A percentile compares a stretch with the other conserved stretches of the same genome.
These are phyloP conservation scores for Hyphochytrium catenoides DNA, from an alignment of 352 stramenopile species.

Conservation along the genomic window DNA sequence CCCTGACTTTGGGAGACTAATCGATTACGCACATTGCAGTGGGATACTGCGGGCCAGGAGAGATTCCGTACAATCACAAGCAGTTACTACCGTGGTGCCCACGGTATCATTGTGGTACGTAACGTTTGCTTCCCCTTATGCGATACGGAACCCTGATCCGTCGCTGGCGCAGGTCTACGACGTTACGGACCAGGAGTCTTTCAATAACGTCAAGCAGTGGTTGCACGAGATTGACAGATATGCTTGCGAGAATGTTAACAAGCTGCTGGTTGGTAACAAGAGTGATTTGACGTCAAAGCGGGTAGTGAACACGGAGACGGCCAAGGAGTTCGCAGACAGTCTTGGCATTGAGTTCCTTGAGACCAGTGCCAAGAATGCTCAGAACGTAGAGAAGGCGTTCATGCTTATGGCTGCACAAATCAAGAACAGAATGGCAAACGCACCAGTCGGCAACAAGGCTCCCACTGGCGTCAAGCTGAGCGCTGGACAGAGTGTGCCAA, in stretches of 20 bases:
- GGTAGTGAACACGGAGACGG: conserved; percentile 75
- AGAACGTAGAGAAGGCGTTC: conserved; percentile 71
- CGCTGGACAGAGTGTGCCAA: conserved; percentile 28
- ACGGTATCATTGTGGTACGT: conserved; percentile 91
- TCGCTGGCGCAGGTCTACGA: conserved; percentile 68
- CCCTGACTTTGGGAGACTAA: not conserved
- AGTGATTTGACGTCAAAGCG: conserved; percentile 80
- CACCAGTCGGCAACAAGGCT: conserved; percentile 40
- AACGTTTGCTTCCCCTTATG: not conserved
- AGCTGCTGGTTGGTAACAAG: conserved; percentile 96
- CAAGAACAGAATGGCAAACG: conserved; percentile 69
- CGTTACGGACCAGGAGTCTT: conserved; percentile 89
- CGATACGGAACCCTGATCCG: not conserved
- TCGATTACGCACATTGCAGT: conserved; percentile 22
- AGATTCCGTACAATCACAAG: conserved; percentile 98
- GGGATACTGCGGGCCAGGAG: conserved; percentile 99
- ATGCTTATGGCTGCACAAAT: conserved; percentile 77
- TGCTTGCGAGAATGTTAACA: conserved; percentile 82
- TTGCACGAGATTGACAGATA: conserved; percentile 75
- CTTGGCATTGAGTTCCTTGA: conserved; percentile 63
- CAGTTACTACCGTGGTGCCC: conserved; percentile 93
- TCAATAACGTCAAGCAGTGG: conserved; percentile 96
- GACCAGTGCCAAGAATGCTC: conserved; percentile 61
- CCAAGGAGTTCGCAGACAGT: conserved; percentile 67
- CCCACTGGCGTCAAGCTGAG: conserved; percentile 27